Base-by-base conservation (phyloP, 345 rosid species). In the Boechera divaricarpa region DNA sequence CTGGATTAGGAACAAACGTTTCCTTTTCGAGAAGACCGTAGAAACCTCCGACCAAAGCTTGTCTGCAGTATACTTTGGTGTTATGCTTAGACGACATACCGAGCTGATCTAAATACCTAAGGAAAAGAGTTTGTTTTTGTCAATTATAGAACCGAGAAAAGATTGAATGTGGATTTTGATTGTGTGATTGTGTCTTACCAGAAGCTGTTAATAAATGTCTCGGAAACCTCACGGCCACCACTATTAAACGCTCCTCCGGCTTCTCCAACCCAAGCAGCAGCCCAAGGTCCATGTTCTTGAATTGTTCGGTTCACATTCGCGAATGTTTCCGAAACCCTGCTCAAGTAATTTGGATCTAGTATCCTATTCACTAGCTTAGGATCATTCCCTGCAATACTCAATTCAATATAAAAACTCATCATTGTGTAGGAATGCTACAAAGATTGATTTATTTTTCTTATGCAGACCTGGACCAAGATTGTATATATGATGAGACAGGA, bases 211-310 rank as follows among this genome's bases (percentile, higher is more conserved):
- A 94, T 67, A 66, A 90, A 91, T 60, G 93, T 89, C 76, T 94
- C 83, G 21, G 98, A 94, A 49, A 94, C 87, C 41, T 83, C 80
- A 67, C 72, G 87, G 45, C 97, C 98, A 8, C 98, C 98, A n/a
- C 97, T 94, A 69, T 94, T 91, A 77, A 73, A 94, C 18, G 98
- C 97, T 58, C 98, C 97, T 38, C 98, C 98, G 41, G 98, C 85
- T 81, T 94, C 98, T 79, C 98, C 98, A 63, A 94, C 96, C 98
- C 98, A 94, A 42, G 96, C 91, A 85, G 89, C 83, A 45, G 98
- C 82, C 96, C 97, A 91, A 49, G 93, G 89, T 67, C 97, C 97
- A 54, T 85, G 60, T 75, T 77, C 84, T 45, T 80, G 73, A 54
- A 91, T 83, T 6, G 88, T 82, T 35, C 80, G 82, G 32, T 71